Evolutionary conservation across 306 rosid species (phyloP).

Genomic region (Sphenostylis stenocarpa): DNA sequence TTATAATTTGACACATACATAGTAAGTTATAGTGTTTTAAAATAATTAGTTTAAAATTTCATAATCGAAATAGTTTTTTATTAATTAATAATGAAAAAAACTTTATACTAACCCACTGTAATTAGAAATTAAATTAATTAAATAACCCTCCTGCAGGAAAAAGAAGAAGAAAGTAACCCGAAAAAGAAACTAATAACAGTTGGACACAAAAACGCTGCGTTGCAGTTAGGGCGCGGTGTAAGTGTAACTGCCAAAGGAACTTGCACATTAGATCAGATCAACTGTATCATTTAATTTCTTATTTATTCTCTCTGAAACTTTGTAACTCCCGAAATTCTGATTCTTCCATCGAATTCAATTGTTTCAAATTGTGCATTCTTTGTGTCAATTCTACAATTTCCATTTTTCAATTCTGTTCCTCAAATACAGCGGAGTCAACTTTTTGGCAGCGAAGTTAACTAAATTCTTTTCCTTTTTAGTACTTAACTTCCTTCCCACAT

Average conservation of each 20-base stretch:
- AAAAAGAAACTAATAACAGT: not conserved
- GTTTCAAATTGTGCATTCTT: not conserved
- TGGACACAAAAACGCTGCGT: not conserved
- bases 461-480: not conserved
- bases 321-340: not conserved
- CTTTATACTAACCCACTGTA: not conserved
- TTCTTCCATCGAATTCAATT: not conserved
- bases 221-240: not conserved
- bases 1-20: not conserved
- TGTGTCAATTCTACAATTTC: not conserved
- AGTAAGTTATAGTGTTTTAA: not conserved
- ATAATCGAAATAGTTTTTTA: not conserved
- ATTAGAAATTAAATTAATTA: not conserved
- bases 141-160: not conserved
- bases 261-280: not conserved
- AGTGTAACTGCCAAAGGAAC: not conserved
- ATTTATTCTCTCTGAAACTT: not conserved
- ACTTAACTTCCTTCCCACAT: conserved; percentile 32
- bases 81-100: not conserved
- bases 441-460: not conserved
- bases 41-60: not conserved
- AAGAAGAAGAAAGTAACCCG: not conserved
- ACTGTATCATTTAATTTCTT: not conserved
- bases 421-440: not conserved
- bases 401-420: not conserved